A percentile compares a stretch with the other conserved stretches of the same genome.
Evolutionary conservation across 2,329 filamentous ascomycete genomes (phyloP).

Genomic region (Dothistroma pini): DNA sequence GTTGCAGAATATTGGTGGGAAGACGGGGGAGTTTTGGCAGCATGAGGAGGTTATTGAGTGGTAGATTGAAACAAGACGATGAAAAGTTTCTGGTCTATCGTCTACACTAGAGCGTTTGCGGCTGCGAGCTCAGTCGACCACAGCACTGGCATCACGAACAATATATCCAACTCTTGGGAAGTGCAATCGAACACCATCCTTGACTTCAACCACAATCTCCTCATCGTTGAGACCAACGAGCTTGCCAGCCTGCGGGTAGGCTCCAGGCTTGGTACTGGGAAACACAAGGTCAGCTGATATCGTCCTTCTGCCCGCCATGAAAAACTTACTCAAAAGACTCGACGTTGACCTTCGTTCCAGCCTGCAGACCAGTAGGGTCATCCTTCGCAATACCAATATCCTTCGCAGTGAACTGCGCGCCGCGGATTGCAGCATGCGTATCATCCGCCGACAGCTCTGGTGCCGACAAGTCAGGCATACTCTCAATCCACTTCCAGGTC

Average conservation of each 20-base stretch:
- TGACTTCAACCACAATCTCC: constrained; percentile 31
- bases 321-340: constrained; percentile 31
- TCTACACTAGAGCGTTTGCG: not conserved
- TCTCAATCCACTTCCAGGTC: constrained; percentile 26
- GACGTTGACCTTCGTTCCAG: constrained; percentile 24
- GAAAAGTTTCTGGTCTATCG: not conserved
- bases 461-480: constrained; percentile 21
- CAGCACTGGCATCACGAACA: constrained; percentile 14
- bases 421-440: constrained; percentile 24
- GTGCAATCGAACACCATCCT: constrained; percentile 33
- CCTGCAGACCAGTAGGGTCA: constrained; percentile 22
- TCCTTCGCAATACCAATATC: constrained; percentile 15
- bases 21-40: constrained; percentile 37
- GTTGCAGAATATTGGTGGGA: constrained; percentile 32
- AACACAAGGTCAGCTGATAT: constrained; percentile 5
- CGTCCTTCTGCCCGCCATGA: not conserved
- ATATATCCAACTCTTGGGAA: constrained; percentile 41
- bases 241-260: constrained; percentile 30
- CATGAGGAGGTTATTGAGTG: constrained; percentile 34
- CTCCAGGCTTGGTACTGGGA: constrained; percentile 25
- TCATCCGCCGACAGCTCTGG: constrained; percentile 27
- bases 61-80: constrained; percentile 9
- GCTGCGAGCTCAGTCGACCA: not conserved
- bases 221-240: constrained; percentile 25
- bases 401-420: constrained; percentile 17